Evolutionary conservation across 208 protist species (phyloP).

Genomic region (Leishmania aethiopica): DNA sequence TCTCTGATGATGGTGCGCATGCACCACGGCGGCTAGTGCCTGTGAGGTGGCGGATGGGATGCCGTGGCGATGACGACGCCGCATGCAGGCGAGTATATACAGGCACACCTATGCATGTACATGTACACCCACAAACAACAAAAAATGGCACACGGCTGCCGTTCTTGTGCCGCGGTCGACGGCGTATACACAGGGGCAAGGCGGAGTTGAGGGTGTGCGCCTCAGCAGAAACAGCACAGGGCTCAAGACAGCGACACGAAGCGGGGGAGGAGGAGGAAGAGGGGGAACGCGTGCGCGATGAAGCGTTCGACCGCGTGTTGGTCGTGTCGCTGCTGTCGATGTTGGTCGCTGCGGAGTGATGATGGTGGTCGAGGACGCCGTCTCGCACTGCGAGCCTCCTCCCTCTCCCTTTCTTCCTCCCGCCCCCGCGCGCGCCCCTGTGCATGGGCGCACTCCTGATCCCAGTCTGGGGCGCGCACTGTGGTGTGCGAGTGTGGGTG

Average conservation of each 20-base stretch:
- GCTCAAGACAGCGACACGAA: not conserved
- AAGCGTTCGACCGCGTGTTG: not conserved
- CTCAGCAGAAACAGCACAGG: not conserved
- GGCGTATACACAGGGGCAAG: not conserved
- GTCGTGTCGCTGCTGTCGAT: not conserved
- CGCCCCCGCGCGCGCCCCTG: not conserved
- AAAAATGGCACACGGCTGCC: not conserved
- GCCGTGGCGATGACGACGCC: too few species aligned
- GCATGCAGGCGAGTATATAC: not conserved
- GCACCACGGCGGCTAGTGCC: too few species aligned
- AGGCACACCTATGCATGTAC: not conserved
- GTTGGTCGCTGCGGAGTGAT: not conserved
- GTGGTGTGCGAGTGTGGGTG: not conserved
- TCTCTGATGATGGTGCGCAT: too few species aligned
- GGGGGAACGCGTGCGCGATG: not conserved
- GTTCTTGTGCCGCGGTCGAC: not conserved
- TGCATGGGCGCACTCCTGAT: not conserved
- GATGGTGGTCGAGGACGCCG: not conserved
- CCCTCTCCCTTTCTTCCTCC: not conserved
- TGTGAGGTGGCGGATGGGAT: too few species aligned
- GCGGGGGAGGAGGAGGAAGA: not conserved
- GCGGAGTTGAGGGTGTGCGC: not conserved
- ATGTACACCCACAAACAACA: not conserved
- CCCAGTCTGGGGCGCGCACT: not conserved
- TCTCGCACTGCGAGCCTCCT: not conserved